Base-by-base conservation (phyloP, 1,284 basidiomycete species). In the Exobasidium cylindrosporum region DNA sequence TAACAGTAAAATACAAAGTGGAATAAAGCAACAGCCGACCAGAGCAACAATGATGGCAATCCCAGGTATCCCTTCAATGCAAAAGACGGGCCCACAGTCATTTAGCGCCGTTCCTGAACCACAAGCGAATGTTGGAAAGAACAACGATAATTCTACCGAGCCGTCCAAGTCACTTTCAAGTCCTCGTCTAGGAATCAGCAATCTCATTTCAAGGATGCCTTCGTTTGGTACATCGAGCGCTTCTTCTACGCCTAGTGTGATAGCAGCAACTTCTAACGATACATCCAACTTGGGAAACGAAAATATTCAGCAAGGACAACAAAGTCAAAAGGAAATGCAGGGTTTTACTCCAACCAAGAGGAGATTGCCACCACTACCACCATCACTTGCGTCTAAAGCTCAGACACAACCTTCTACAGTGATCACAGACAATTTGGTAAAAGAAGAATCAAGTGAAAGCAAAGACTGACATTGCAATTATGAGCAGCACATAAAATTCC, bases 41-140 rank as follows among this genome's bases (percentile, higher is more conserved):
- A 57, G 73, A 31, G 68, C 72, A 10, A 56, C 68, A 2, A 76
- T 76, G 74, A 76, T 76, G 74, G 66, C 72, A 0, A 62, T 76
- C 1, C 74, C 74, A 2, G 74, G 74, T 0, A 76, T 76, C 26
- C 74, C 69, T 2, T 64, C 69, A 2, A 71, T 68, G 63, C 69
- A 73, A 43, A 71, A 67, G 49, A 60, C 65, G 2, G 63, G 60
- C 14, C 70, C 70, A 32, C 70, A 74, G 61, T 73, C 70, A 52
- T 70, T 72, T 56, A 69, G 66, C 52, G 72, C 32, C 47, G 47
- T 26, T 7, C 47, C 47, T 40, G 35, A 40, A 40, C n/a, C 47
- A 21, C n/a, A 50, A 50, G 26, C 47, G 13, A 50, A 13, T 45
- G 17, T 14, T 45, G 3, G 43, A 45, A 11, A 23, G 17, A 17